These are phyloP conservation scores for Malus domestica DNA, from an alignment of 306 rosid species.

Conservation along the genomic window ASM211411v1 NC_041794.1:34376001-34376500, in stretches of 20 bases:
- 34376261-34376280: background rate
- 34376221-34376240: background rate
- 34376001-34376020: slow-evolving; percentile 80
- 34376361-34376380: background rate
- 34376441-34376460: too few species aligned
- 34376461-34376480: too few species aligned
- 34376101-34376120: slow-evolving; percentile 53
- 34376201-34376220: background rate
- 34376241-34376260: background rate
- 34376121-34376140: slow-evolving; percentile 62
- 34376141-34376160: slow-evolving; percentile 27
- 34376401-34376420: background rate
- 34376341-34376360: background rate
- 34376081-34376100: slow-evolving; percentile 46
- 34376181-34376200: background rate
- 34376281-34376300: background rate
- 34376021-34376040: slow-evolving; percentile 83
- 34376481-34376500: too few species aligned
- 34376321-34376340: background rate
- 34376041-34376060: slow-evolving; percentile 72
- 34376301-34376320: background rate
- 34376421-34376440: too few species aligned
- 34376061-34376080: slow-evolving; percentile 68
- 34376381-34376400: too few species aligned
- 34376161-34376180: slow-evolving; percentile 33